Evolutionary conservation across 352 stramenopile genomes (phyloP), one percentile per base, ranked within the genome.

Genomic region (Pythium volutum): DNA sequence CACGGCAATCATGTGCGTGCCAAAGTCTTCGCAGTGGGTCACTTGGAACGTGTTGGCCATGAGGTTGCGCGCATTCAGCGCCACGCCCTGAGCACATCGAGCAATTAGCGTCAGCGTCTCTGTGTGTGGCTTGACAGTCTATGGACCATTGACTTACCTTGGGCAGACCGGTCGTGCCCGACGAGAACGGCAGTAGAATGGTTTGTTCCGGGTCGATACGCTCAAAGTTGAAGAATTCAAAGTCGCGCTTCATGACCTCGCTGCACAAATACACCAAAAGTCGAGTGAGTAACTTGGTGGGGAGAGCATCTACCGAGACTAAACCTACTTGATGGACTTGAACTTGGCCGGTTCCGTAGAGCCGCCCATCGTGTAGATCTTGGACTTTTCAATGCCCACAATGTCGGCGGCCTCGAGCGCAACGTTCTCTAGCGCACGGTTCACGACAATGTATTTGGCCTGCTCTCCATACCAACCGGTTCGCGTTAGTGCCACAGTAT

Each of bases 141-240:
- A n/a, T n/a, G n/a, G n/a, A n/a, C n/a, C n/a, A n/a, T n/a, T n/a
- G n/a, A n/a, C n/a, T n/a, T n/a, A n/a, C n/a, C n/a, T 77, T 99
- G 2, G 94, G 91, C 3, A 87, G 52, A 23, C 96, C 94, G 6
- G 95, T 98, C 8, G 95, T 98, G 45, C 96, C 95, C 27, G 78
- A 96, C 22, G 92, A 98, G 70, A 98, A 98, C 2, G 96, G 95
- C 15, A 98, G 62, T 61, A 77, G 50, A 12, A 76, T 46, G 10
- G 70, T 77, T 14, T 59, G 57, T 22, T 71, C 81, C 71, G 91
- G 69, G 83, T 88, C 74, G 8, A 88, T 66, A 4, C 49, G 71
- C 55, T 83, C 74, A 57, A 84, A 87, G 5, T 66, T 59, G 36
- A 85, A 87, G 27, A 63, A 62, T 26, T 71, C 61, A 36, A 77